Conservation (phyloP, 2,329 filamentous ascomycete species). For the Ophiostoma ulmi region DNA sequence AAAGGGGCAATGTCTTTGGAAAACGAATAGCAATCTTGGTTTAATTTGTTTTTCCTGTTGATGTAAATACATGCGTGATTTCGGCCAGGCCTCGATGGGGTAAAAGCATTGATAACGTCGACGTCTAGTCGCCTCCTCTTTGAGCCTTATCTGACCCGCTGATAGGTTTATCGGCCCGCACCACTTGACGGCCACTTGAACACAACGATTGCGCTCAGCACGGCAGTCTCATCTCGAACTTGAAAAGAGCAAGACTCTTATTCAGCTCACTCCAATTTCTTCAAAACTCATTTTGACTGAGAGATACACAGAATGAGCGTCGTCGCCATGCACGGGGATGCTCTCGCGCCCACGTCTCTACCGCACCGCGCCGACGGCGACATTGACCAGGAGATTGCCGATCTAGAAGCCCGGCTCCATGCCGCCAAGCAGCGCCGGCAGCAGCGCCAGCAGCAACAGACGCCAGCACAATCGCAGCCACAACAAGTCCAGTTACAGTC, state of each 20-base stretch:
- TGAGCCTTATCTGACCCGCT: constrained; percentile 1
- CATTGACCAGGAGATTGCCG: constrained; percentile 51
- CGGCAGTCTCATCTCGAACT: background rate
- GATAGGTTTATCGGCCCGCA: constrained; percentile 12
- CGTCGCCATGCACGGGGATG: background rate
- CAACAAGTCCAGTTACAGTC: background rate
- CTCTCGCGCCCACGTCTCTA: background rate
- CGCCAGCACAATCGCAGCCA: background rate
- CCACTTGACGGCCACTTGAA: background rate
- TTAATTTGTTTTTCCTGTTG: background rate
- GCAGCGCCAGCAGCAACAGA: background rate
- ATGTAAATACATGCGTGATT: background rate
- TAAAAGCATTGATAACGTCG: background rate
- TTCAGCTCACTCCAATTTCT: background rate
- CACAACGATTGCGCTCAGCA: no score
- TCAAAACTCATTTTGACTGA: background rate
- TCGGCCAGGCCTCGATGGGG: background rate
- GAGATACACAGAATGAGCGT: background rate
- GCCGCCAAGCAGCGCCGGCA: constrained; percentile 39
- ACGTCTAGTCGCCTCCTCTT: background rate
- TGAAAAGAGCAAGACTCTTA: background rate
- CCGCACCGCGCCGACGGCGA: constrained; percentile 26
- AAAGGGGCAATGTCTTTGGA: background rate
- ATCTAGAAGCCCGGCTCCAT: constrained; percentile 49
- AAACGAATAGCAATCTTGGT: background rate